These are phyloP conservation scores for Cyberlindnera galapagoensis DNA, from an alignment of 805 yeast species.

Conservation along the genomic window DNA sequence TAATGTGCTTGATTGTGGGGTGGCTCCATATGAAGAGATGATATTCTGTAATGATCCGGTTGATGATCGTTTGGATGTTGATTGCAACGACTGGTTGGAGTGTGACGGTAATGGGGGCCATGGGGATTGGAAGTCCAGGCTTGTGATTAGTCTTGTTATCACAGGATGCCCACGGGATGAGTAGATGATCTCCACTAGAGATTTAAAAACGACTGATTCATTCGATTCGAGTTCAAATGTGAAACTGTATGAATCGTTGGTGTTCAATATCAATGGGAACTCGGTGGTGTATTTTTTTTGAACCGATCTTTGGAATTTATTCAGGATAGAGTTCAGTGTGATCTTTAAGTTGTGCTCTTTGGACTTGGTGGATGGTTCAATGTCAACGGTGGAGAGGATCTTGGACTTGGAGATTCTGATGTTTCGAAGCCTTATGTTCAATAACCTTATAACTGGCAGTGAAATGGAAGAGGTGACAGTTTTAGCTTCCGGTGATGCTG, in stretches of 20 bases:
- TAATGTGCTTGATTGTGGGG: slow-evolving; percentile 26
- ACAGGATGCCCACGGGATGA: slow-evolving; percentile 20
- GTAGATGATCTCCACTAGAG: slow-evolving; percentile 22
- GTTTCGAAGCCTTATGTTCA: slow-evolving; percentile 41
- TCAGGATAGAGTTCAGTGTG: slow-evolving; percentile 8
- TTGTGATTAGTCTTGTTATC: slow-evolving; percentile 17
- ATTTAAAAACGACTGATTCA: slow-evolving; percentile 18
- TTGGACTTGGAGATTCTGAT: slow-evolving; percentile 42
- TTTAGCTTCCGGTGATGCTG: neutral
- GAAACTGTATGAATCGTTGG: slow-evolving; percentile 24
- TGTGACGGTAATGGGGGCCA: slow-evolving; percentile 1
- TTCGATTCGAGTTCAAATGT: slow-evolving; percentile 21
- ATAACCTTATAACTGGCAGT: slow-evolving; percentile 29
- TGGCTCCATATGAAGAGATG: neutral
- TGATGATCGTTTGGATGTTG: too few species aligned
- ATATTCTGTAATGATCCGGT: too few species aligned
- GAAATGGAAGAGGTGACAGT: neutral
- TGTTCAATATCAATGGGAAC: slow-evolving; percentile 23
- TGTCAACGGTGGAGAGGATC: slow-evolving; percentile 40
- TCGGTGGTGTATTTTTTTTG: slow-evolving; percentile 9
- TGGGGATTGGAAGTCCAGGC: slow-evolving; percentile 11
- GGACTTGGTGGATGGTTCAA: slow-evolving; percentile 40
- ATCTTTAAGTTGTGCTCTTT: slow-evolving; percentile 15
- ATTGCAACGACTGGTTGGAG: slow-evolving; percentile 1
- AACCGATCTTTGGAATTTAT: slow-evolving; percentile 22